A percentile compares a stretch with the other conserved stretches of the same genome.
Evolutionary conservation across 2,329 filamentous ascomycete genomes (phyloP).

Genomic region (Sodiomyces alkalinus): DNA sequence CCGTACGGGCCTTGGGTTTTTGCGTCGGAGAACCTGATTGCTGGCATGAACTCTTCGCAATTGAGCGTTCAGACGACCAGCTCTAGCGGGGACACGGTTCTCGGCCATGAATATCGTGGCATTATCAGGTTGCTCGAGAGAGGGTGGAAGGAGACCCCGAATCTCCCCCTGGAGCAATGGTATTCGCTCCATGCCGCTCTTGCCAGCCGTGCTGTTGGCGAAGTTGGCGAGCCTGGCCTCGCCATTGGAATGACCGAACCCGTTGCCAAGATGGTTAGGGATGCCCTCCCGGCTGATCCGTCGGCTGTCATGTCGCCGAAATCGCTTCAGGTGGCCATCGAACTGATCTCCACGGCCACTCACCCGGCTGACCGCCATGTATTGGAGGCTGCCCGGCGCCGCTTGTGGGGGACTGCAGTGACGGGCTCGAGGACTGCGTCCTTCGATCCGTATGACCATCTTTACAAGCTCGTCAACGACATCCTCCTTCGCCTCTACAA

Average conservation of each 20-base stretch:
- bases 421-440: constrained; percentile 23
- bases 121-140: constrained; percentile 51
- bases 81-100: constrained; percentile 26
- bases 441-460: constrained; percentile 47
- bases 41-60: constrained; percentile 10
- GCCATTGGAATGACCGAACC: constrained; percentile 57
- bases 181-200: constrained; percentile 40
- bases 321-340: constrained; percentile 19
- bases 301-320: constrained; percentile 10
- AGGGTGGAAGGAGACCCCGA: constrained; percentile 36
- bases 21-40: constrained; percentile 27
- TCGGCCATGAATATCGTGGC: constrained; percentile 56
- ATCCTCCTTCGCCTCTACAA: constrained; percentile 41
- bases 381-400: constrained; percentile 48
- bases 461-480: constrained; percentile 45
- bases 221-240: constrained; percentile 53
- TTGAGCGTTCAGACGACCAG: constrained; percentile 20
- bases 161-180: constrained; percentile 32
- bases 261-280: constrained; percentile 40
- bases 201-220: constrained; percentile 37
- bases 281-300: constrained; percentile 14
- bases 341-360: constrained; percentile 29
- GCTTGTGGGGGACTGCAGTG: constrained; percentile 46
- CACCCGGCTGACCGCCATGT: constrained; percentile 46
- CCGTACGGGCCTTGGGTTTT: constrained; percentile 37